Percentiles rank a stretch among this genome's conserved stretches.
These are phyloP conservation scores for Cyclotella kingstonii DNA, from an alignment of 108 stramenopile species.

Conservation along the genomic window DNA sequence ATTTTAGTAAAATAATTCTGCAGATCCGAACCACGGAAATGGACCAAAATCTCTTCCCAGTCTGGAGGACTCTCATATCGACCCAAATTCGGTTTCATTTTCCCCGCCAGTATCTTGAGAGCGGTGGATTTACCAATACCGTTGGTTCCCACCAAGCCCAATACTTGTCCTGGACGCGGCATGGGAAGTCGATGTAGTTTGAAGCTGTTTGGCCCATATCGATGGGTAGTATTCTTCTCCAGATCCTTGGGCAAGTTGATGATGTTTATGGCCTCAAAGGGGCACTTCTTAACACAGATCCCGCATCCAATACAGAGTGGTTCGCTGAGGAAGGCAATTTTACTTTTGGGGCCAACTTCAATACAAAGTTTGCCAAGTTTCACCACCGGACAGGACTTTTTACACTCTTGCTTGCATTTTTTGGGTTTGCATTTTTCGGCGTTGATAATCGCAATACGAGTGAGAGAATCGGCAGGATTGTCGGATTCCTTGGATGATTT, in stretches of 20 bases:
- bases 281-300: slow-evolving; percentile 98
- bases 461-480: slow-evolving; percentile 50
- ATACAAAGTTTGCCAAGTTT: slow-evolving; percentile 96
- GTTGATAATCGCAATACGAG: slow-evolving; percentile 94
- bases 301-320: slow-evolving; percentile 95
- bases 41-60: slow-evolving; percentile 96
- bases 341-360: slow-evolving; percentile 89
- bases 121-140: slow-evolving; percentile 98
- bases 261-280: slow-evolving; percentile 96
- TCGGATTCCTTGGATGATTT: slow-evolving; percentile 47
- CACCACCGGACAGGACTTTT: slow-evolving; percentile 94
- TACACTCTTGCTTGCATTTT: slow-evolving; percentile 96
- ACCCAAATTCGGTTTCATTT: slow-evolving; percentile 98
- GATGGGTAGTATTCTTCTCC: slow-evolving; percentile 94
- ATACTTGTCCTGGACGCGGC: slow-evolving; percentile 96
- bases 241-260: slow-evolving; percentile 99
- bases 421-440: slow-evolving; percentile 96
- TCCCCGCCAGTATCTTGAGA: slow-evolving; percentile 95
- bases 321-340: slow-evolving; percentile 90
- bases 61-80: slow-evolving; percentile 91
- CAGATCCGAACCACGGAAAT: slow-evolving; percentile 97
- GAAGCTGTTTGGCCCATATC: slow-evolving; percentile 99
- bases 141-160: slow-evolving; percentile 98
- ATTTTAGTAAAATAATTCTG: slow-evolving; percentile 99
- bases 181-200: slow-evolving; percentile 98